Evolutionary conservation across 352 stramenopile species (phyloP).

Genomic region (Globisporangium recalcitrans): DNA sequence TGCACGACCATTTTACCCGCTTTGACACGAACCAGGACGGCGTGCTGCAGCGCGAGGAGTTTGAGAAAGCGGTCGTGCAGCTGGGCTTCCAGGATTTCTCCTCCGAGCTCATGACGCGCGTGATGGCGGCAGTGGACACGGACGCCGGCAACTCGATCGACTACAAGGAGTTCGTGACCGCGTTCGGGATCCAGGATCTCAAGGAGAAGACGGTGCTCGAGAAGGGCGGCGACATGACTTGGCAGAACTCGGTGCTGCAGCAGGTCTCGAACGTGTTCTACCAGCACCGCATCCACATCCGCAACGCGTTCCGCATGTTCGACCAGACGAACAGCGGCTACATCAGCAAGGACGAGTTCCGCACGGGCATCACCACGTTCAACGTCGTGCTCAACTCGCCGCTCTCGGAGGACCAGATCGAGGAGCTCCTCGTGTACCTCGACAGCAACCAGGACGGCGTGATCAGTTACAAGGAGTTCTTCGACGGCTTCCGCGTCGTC

Average conservation of each 20-base stretch:
- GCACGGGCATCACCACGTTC: slow-evolving; percentile 80
- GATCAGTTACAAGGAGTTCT: slow-evolving; percentile 93
- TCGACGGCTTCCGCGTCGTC: slow-evolving; percentile 88
- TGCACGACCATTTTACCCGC: slow-evolving; percentile 80
- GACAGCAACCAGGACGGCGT: slow-evolving; percentile 89
- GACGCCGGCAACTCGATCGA: slow-evolving; percentile 88
- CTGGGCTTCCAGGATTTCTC: slow-evolving; percentile 58
- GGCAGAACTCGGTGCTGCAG: slow-evolving; percentile 90
- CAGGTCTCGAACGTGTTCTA: slow-evolving; percentile 93
- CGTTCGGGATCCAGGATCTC: slow-evolving; percentile 81
- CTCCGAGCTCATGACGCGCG: slow-evolving; percentile 47
- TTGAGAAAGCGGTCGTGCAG: slow-evolving; percentile 60
- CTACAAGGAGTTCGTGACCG: slow-evolving; percentile 90
- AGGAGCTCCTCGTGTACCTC: slow-evolving; percentile 81
- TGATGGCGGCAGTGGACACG: slow-evolving; percentile 85
- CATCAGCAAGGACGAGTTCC: slow-evolving; percentile 85
- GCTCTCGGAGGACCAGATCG: slow-evolving; percentile 89
- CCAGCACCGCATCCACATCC: slow-evolving; percentile 91
- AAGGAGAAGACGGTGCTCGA: slow-evolving; percentile 57
- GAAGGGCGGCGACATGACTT: slow-evolving; percentile 69
- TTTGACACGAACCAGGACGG: slow-evolving; percentile 85
- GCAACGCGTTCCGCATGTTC: slow-evolving; percentile 90
- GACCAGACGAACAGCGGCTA: slow-evolving; percentile 77
- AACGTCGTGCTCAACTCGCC: slow-evolving; percentile 88
- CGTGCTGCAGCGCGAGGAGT: slow-evolving; percentile 74